Evolutionary conservation across 2,329 filamentous ascomycete species (phyloP).

Genomic region (Tolypocladium ovalisporum): DNA sequence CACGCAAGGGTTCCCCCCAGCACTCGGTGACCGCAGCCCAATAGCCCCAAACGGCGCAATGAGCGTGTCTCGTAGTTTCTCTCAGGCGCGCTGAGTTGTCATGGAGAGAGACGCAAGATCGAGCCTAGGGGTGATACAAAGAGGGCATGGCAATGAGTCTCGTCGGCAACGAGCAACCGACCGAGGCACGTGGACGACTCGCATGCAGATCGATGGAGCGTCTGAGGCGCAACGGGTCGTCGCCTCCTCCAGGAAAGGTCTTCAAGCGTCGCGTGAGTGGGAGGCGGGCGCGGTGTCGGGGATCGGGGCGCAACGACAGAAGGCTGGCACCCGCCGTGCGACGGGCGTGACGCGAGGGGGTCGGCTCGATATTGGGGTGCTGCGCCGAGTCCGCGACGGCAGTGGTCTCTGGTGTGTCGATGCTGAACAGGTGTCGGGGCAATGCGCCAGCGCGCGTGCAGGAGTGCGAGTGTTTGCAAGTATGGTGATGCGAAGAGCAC

Average conservation of each 20-base stretch:
- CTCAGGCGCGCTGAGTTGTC: conserved; percentile 7
- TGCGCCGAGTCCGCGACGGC: not conserved
- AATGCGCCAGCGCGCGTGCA: conserved; percentile 1
- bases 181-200: conserved; percentile 4
- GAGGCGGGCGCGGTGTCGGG: not conserved
- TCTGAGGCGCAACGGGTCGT: not conserved
- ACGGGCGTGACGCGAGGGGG: not conserved
- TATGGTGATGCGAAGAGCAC: not conserved
- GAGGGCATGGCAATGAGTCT: conserved; percentile 11
- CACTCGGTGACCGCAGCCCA: conserved; percentile 3
- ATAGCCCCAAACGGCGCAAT: conserved; percentile 8
- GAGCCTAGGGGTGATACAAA: conserved; percentile 7
- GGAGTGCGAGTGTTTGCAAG: not conserved
- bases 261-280: not conserved
- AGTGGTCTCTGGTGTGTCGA: not conserved
- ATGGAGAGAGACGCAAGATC: conserved; percentile 7
- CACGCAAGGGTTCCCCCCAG: conserved; percentile 6
- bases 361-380: not conserved
- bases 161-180: conserved; percentile 10
- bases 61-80: conserved; percentile 3
- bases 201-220: conserved; percentile 2
- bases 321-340: not conserved
- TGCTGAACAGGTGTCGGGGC: not conserved
- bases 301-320: not conserved
- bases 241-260: not conserved